phyloP scores from a whole-genome alignment of 306 rosid species.

The Inga leiocalycina region DNA sequence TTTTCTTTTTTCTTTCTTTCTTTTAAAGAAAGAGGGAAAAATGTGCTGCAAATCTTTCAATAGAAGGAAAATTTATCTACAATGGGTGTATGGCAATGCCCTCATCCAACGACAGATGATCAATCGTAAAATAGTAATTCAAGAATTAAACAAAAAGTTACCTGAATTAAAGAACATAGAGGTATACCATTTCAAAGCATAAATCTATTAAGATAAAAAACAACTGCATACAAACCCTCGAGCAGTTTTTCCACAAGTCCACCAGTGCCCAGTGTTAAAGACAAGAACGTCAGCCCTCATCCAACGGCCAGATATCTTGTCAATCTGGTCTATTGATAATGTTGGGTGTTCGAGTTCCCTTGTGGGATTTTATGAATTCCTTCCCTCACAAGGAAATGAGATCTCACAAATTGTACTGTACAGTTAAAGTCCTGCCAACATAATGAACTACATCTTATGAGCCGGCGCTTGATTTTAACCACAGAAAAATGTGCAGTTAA shows the following conservation, averaged over 20 bases:
- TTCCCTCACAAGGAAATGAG: conserved; percentile 94
- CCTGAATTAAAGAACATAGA: background rate
- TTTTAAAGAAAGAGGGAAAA: too few species aligned
- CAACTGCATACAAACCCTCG: conserved; percentile 74
- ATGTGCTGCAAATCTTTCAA: background rate
- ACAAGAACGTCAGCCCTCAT: conserved; percentile 87
- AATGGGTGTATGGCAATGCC: conserved; percentile 19
- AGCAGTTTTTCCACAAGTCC: conserved; percentile 98
- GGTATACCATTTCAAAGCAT: conserved; percentile 21
- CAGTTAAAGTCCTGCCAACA: conserved; percentile 79
- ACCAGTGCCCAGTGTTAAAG: conserved; percentile 98
- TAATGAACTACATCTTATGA: conserved; percentile 10
- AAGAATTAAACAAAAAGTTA: background rate
- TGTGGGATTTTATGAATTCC: conserved; percentile 68
- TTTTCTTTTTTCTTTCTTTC: background rate
- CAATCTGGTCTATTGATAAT: conserved; percentile 85
- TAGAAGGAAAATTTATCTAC: conserved; percentile 5
- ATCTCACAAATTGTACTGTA: conserved; percentile 85
- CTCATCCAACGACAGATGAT: background rate
- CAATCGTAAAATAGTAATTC: background rate
- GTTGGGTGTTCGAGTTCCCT: conserved; percentile 81
- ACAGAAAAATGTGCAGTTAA: conserved; percentile 23
- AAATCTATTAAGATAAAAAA: conserved; percentile 23
- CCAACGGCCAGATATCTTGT: conserved; percentile 83
- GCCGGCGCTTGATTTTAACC: conserved; percentile 20